Conservation (phyloP, 345 rosid genomes). For the Aegle marmelos region DNA sequence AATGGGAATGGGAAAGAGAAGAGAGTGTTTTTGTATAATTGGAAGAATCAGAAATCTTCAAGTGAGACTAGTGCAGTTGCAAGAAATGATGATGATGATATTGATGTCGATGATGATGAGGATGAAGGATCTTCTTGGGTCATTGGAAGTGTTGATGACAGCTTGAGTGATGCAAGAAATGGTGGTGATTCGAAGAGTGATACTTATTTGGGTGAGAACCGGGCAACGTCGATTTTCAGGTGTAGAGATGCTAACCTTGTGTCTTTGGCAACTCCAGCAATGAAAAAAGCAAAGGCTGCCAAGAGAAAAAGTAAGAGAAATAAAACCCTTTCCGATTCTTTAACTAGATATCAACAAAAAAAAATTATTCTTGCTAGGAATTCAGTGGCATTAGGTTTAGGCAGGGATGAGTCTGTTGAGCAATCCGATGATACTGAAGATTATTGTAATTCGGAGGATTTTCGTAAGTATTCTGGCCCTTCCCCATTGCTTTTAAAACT, state of each 20-base stretch:
- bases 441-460: constrained; percentile 53
- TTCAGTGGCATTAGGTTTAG: constrained; percentile 37
- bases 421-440: constrained; percentile 76
- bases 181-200: constrained; percentile 59
- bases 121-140: constrained; percentile 45
- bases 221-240: constrained; percentile 54
- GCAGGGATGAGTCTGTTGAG: constrained; percentile 46
- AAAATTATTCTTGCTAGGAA: constrained; percentile 30
- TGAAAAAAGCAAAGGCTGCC: constrained; percentile 35
- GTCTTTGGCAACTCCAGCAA: constrained; percentile 31
- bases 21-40: constrained; percentile 69
- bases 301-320: constrained; percentile 56
- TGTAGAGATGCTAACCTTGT: constrained; percentile 62
- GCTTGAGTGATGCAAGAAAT: constrained; percentile 71
- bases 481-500: constrained; percentile 69
- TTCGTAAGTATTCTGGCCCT: constrained; percentile 46
- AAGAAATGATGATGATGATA: constrained; percentile 34
- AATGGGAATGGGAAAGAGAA: constrained; percentile 40
- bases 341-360: constrained; percentile 48
- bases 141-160: constrained; percentile 58
- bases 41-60: constrained; percentile 70
- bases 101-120: constrained; percentile 25
- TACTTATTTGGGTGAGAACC: constrained; percentile 34
- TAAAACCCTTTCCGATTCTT: constrained; percentile 37
- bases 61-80: constrained; percentile 44